Percentiles rank a stretch among this genome's conserved stretches.
Conservation (phyloP, 768 basidiomycete species). For the Russula earlei region DNA sequence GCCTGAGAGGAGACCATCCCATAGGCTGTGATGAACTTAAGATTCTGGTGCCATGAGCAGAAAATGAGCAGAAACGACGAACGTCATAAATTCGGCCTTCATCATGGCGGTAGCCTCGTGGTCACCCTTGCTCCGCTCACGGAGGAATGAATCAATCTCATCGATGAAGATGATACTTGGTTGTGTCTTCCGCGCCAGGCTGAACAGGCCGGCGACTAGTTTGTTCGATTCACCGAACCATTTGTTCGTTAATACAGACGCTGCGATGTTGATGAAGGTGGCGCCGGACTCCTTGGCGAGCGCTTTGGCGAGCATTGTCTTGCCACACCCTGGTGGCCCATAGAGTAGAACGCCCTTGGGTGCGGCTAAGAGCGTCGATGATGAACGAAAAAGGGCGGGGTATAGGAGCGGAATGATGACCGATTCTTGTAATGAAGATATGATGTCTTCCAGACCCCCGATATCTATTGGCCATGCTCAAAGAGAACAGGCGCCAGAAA, state of each 20-base stretch:
- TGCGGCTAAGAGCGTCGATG: conserved; percentile 75
- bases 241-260: conserved; percentile 65
- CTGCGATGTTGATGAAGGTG: conserved; percentile 86
- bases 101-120: conserved; percentile 99
- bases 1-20: conserved; percentile 87
- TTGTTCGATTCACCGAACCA: conserved; percentile 93
- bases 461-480: conserved; percentile 45
- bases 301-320: conserved; percentile 99
- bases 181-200: conserved; percentile 86
- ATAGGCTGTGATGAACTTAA: conserved; percentile 44
- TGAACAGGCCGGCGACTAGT: conserved; percentile 89
- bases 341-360: conserved; percentile 95
- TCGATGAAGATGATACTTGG: conserved; percentile 98
- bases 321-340: conserved; percentile 96
- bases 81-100: conserved; percentile 96
- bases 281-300: conserved; percentile 96
- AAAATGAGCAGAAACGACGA: conserved; percentile 25
- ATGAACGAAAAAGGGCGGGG: conserved; percentile 75
- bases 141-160: conserved; percentile 92
- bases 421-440: conserved; percentile 84
- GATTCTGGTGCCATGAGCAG: background rate
- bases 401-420: conserved; percentile 92
- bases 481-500: background rate
- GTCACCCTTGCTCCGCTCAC: conserved; percentile 79
- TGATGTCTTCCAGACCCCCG: conserved; percentile 87